Conservation (phyloP, 495 filamentous ascomycete species). For the Xylaria scruposa region DNA sequence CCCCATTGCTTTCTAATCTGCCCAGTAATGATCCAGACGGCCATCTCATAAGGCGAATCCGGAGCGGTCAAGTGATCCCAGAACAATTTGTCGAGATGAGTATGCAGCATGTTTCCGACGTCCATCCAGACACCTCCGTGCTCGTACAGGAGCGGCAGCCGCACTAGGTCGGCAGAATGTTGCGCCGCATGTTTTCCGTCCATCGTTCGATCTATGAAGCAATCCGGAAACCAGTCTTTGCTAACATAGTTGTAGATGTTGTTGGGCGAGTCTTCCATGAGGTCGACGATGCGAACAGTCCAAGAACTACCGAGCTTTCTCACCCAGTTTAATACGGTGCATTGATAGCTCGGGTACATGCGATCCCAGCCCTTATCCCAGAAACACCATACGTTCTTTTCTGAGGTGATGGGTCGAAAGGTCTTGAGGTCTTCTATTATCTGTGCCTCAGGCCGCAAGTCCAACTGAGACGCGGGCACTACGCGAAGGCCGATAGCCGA, state of each 20-base stretch:
- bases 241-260: conserved; percentile 39
- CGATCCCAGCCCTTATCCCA: conserved; percentile 48
- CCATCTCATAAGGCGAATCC: conserved; percentile 44
- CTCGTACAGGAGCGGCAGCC: conserved; percentile 45
- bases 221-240: conserved; percentile 38
- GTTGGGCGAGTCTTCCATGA: conserved; percentile 33
- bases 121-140: conserved; percentile 53
- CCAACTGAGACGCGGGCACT: conserved; percentile 28
- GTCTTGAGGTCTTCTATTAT: conserved; percentile 31
- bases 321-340: conserved; percentile 44
- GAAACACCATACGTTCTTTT: conserved; percentile 56
- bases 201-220: conserved; percentile 45
- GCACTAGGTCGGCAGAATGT: conserved; percentile 47
- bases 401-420: conserved; percentile 40
- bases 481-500: conserved; percentile 32
- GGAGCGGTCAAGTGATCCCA: conserved; percentile 49
- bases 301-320: conserved; percentile 38
- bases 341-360: conserved; percentile 46
- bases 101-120: conserved; percentile 46
- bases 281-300: conserved; percentile 41
- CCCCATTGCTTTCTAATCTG: conserved; percentile 32
- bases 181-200: conserved; percentile 42
- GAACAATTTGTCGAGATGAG: conserved; percentile 47
- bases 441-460: conserved; percentile 33
- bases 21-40: conserved; percentile 38